These are phyloP conservation scores for Pythium dissimile DNA, from an alignment of 352 stramenopile species.

Conservation along the genomic window DNA sequence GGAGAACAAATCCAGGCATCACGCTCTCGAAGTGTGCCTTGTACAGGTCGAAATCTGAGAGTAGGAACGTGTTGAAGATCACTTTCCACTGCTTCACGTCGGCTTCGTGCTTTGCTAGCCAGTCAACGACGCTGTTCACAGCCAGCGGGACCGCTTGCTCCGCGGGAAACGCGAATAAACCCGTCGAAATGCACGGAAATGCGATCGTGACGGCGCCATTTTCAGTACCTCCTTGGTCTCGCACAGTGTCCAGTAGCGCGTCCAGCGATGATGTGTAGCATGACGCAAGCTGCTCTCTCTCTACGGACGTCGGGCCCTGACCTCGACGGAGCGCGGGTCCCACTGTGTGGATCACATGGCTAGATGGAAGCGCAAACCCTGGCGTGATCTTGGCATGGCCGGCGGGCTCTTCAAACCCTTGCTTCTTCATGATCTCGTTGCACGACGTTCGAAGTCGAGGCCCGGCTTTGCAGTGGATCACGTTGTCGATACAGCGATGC, in stretches of 20 bases:
- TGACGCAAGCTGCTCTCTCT: slow-evolving; percentile 32
- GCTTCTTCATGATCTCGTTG: slow-evolving; percentile 36
- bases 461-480: slow-evolving; percentile 61
- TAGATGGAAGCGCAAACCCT: slow-evolving; percentile 43
- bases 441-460: slow-evolving; percentile 55
- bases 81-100: slow-evolving; percentile 39
- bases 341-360: slow-evolving; percentile 61
- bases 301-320: slow-evolving; percentile 13
- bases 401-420: slow-evolving; percentile 36
- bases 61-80: slow-evolving; percentile 71
- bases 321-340: slow-evolving; percentile 47
- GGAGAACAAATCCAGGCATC: slow-evolving; percentile 15
- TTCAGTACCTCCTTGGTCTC: background rate
- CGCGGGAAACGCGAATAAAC: slow-evolving; percentile 62
- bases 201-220: slow-evolving; percentile 36
- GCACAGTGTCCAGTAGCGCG: slow-evolving; percentile 34
- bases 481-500: slow-evolving; percentile 73
- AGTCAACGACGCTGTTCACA: slow-evolving; percentile 42
- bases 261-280: slow-evolving; percentile 56
- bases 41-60: slow-evolving; percentile 58
- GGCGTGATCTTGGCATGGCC: slow-evolving; percentile 55
- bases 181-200: slow-evolving; percentile 69
- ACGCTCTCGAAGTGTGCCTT: slow-evolving; percentile 24
- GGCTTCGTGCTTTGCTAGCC: slow-evolving; percentile 38
- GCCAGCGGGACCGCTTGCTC: slow-evolving; percentile 45